Conservation (phyloP, 805 yeast genomes). For the Blastobotrys chiropterorum region DNA sequence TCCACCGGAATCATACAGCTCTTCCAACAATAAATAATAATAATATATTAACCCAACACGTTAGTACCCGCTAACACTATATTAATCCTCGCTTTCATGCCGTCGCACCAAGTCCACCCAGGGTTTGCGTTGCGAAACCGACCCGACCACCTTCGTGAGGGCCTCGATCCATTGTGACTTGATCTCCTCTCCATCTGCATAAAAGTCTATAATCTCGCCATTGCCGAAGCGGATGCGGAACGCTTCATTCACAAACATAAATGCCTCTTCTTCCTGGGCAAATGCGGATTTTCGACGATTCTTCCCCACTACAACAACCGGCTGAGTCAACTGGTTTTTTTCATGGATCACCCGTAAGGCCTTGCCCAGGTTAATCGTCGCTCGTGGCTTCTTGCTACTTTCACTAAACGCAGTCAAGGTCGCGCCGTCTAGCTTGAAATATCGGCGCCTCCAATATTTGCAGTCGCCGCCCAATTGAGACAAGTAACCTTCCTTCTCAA, state of each 20-base stretch:
- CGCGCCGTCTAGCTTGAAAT: slow-evolving; percentile 64
- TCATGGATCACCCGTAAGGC: slow-evolving; percentile 47
- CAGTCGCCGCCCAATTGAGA: slow-evolving; percentile 93
- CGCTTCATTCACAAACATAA: slow-evolving; percentile 45
- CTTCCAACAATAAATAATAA: background rate
- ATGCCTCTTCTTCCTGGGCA: slow-evolving; percentile 42
- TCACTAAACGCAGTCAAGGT: slow-evolving; percentile 74
- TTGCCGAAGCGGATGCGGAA: slow-evolving; percentile 71
- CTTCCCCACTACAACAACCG: slow-evolving; percentile 26
- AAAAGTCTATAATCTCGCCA: slow-evolving; percentile 77
- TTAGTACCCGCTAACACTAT: too few relatives aligned
- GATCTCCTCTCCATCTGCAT: slow-evolving; percentile 64
- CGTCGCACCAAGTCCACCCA: slow-evolving; percentile 32
- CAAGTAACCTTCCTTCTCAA: too few relatives aligned
- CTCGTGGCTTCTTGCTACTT: slow-evolving; percentile 51
- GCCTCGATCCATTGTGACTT: slow-evolving; percentile 59
- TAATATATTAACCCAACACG: background rate
- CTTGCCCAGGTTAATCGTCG: slow-evolving; percentile 67
- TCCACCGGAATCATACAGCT: background rate
- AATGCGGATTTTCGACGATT: slow-evolving; percentile 38
- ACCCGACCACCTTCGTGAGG: slow-evolving; percentile 27
- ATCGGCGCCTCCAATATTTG: slow-evolving; percentile 64
- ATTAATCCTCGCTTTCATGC: too few relatives aligned
- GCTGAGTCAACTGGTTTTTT: slow-evolving; percentile 31
- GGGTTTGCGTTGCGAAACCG: slow-evolving; percentile 7